Percentiles rank a stretch among this genome's conserved stretches.
These are phyloP conservation scores for Yarrowia sp. DNA, from an alignment of 805 yeast genomes.

Conservation along the genomic window DNA sequence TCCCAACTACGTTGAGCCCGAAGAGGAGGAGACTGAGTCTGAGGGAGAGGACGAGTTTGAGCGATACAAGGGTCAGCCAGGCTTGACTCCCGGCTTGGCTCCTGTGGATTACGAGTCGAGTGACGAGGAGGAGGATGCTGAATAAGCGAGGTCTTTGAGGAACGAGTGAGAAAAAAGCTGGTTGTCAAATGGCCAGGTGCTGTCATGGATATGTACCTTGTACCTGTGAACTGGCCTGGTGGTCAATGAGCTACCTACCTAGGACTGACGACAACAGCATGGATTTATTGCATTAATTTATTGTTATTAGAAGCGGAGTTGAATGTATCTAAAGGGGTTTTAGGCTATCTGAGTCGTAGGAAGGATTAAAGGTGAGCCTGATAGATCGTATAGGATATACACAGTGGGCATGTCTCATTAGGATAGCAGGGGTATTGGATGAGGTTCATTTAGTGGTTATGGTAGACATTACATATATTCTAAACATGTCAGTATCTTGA, in stretches of 20 bases:
- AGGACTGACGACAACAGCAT: not conserved
- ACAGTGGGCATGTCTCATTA: too few relatives aligned
- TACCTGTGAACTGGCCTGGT: too few relatives aligned
- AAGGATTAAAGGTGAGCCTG: too few relatives aligned
- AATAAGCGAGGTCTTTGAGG: not conserved
- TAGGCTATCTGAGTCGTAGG: too few relatives aligned
- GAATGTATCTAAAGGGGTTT: too few relatives aligned
- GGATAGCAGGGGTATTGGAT: too few relatives aligned
- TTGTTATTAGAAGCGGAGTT: not conserved
- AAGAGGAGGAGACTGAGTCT: conserved; percentile 14
- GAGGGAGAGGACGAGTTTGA: conserved; percentile 22
- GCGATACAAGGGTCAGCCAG: conserved; percentile 26
- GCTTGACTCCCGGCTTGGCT: conserved; percentile 35
- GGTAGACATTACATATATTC: too few relatives aligned
- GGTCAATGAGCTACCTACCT: not conserved
- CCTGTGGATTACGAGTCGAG: conserved; percentile 33
- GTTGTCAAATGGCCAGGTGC: too few relatives aligned
- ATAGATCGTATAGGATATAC: too few relatives aligned
- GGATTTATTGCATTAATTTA: conserved; percentile 20
- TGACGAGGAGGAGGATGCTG: conserved; percentile 25
- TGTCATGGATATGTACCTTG: too few relatives aligned
- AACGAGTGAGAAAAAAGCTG: not conserved
- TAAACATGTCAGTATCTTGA: too few relatives aligned
- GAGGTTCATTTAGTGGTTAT: too few relatives aligned
- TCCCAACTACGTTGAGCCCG: conserved; percentile 10